Percentiles rank a stretch among this genome's conserved stretches.
These are phyloP conservation scores for Fusarium virguliforme DNA, from an alignment of 2,329 filamentous ascomycete genomes.

Conservation along the genomic window DNA sequence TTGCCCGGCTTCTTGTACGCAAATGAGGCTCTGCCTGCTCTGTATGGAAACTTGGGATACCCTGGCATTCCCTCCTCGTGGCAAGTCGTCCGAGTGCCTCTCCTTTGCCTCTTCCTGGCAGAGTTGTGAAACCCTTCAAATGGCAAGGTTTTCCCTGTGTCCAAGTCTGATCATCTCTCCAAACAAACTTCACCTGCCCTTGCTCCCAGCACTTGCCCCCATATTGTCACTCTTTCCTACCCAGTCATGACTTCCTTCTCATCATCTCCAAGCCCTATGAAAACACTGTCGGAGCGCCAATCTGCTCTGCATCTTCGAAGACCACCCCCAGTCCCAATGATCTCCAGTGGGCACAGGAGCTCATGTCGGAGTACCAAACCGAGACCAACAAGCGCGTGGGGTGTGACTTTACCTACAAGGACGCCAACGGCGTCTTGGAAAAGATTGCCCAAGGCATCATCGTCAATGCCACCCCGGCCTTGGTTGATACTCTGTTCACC, in stretches of 20 bases:
- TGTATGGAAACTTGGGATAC: neutral
- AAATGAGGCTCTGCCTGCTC: too few relatives aligned
- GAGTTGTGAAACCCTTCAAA: neutral
- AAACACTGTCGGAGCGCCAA: neutral
- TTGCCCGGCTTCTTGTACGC: too few relatives aligned
- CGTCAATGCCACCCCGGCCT: neutral
- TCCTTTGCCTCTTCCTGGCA: neutral
- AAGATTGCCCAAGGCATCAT: neutral
- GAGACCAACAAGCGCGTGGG: neutral
- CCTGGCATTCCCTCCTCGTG: neutral
- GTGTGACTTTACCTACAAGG: neutral
- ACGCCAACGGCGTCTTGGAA: constrained; percentile 2
- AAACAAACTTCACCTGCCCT: neutral
- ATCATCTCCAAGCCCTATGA: neutral
- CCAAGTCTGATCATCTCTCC: neutral
- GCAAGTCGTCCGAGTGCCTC: neutral
- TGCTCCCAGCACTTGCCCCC: neutral
- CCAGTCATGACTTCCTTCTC: neutral
- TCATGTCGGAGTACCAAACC: neutral
- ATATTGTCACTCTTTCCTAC: neutral
- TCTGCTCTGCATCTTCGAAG: neutral
- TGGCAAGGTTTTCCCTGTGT: neutral
- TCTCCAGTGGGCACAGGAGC: neutral
- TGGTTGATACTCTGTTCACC: neutral
- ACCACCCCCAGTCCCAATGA: neutral